These are phyloP conservation scores for Ambrosiella cleistominuta DNA, from an alignment of 2,329 filamentous ascomycete genomes.

Conservation along the genomic window DNA sequence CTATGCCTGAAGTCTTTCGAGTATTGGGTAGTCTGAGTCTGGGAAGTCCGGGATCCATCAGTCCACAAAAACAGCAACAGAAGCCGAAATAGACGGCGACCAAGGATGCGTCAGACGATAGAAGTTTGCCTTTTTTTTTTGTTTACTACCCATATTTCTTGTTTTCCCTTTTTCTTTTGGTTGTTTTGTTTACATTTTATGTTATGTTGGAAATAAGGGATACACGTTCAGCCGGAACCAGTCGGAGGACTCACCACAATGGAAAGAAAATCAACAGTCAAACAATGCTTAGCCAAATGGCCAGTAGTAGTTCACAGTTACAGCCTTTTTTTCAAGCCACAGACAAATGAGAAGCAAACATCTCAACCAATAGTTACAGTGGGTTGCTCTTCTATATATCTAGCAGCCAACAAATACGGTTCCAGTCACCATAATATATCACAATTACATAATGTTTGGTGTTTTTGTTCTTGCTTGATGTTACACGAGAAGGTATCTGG, in stretches of 20 bases:
- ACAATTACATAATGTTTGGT: not conserved
- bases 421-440: slow-evolving; percentile 6
- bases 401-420: not conserved
- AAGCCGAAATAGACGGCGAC: not conserved
- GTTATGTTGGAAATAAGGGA: not conserved
- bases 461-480: not conserved
- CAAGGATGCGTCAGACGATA: no score
- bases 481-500: not conserved
- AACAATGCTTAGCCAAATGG: no score
- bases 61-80: not conserved
- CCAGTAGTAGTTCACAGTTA: no score
- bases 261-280: no score
- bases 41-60: not conserved
- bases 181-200: not conserved
- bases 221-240: no score
- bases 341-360: not conserved
- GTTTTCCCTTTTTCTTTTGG: not conserved
- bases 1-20: not conserved
- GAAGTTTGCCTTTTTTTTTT: no score
- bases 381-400: not conserved
- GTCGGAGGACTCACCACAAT: no score
- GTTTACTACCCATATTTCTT: not conserved
- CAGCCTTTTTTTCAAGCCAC: not conserved
- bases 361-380: not conserved
- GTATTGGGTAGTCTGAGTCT: not conserved